A percentile compares a stretch with the other conserved stretches of the same genome.
Evolutionary conservation across 2,329 filamentous ascomycete species (phyloP).

Genomic region (Cercospora janseana): DNA sequence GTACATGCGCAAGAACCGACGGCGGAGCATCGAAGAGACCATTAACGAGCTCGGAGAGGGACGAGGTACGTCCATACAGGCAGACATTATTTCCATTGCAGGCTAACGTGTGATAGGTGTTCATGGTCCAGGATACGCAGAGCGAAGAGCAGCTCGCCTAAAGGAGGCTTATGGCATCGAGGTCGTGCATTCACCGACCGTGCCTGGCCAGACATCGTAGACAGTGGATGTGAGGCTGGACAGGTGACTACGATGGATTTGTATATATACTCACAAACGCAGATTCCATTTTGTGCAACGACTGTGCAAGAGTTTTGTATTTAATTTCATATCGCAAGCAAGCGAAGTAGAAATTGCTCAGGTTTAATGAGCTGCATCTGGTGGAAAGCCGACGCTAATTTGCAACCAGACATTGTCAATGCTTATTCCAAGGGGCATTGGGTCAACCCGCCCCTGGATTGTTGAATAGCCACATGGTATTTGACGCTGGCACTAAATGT

Average conservation of each 20-base stretch:
- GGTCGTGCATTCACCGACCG: conserved; percentile 46
- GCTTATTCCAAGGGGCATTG: too few species aligned
- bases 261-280: conserved; percentile 20
- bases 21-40: conserved; percentile 75
- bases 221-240: background rate
- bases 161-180: conserved; percentile 87
- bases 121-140: conserved; percentile 75
- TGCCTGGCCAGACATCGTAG: conserved; percentile 10
- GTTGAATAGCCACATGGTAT: too few species aligned
- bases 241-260: conserved; percentile 6
- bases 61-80: conserved; percentile 59
- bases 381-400: too few species aligned
- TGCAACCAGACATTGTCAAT: too few species aligned
- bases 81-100: background rate
- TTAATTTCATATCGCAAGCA: background rate
- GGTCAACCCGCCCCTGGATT: too few species aligned
- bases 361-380: too few species aligned
- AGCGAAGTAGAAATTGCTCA: too few species aligned
- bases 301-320: background rate
- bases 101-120: conserved; percentile 59
- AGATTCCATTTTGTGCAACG: conserved; percentile 15
- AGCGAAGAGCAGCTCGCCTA: conserved; percentile 76
- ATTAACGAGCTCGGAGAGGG: conserved; percentile 80
- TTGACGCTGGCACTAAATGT: too few species aligned
- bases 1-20: conserved; percentile 67